phyloP scores from a whole-genome alignment of 768 basidiomycete species.

The Cubamyces lactineus region DNA sequence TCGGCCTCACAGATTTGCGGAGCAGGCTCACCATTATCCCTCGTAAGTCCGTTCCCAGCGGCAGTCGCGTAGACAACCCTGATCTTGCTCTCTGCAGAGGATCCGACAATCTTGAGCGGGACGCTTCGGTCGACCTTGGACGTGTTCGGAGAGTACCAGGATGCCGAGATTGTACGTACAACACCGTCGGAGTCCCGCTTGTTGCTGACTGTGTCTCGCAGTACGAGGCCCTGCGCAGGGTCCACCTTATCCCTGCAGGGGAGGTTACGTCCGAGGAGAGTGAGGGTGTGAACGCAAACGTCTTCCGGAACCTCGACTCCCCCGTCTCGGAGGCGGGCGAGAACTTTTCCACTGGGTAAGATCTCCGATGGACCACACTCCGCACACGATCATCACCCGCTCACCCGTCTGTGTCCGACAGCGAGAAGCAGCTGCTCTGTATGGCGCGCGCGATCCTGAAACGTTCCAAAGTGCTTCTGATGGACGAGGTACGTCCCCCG shows the following conservation, averaged over 20 bases:
- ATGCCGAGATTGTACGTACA: conserved; percentile 71
- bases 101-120: conserved; percentile 86
- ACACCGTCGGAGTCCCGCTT: neutral
- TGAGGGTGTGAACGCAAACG: conserved; percentile 65
- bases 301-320: conserved; percentile 77
- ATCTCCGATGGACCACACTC: conserved; percentile 10
- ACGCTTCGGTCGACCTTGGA: conserved; percentile 81
- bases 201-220: conserved; percentile 33
- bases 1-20: conserved; percentile 83
- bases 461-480: conserved; percentile 74
- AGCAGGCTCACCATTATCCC: conserved; percentile 77
- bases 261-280: conserved; percentile 48
- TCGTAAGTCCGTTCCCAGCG: conserved; percentile 46
- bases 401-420: conserved; percentile 28
- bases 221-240: conserved; percentile 84
- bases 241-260: conserved; percentile 71
- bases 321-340: conserved; percentile 83
- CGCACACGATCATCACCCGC: conserved; percentile 2
- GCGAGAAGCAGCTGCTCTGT: conserved; percentile 85
- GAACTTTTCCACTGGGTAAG: conserved; percentile 84
- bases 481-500: conserved; percentile 69
- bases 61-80: neutral
- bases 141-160: conserved; percentile 85
- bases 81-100: conserved; percentile 54
- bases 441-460: conserved; percentile 88